A percentile compares a stretch with the other conserved stretches of the same genome.
phyloP scores from a whole-genome alignment of 805 yeast genomes.

The Metschnikowia lunata region DNA sequence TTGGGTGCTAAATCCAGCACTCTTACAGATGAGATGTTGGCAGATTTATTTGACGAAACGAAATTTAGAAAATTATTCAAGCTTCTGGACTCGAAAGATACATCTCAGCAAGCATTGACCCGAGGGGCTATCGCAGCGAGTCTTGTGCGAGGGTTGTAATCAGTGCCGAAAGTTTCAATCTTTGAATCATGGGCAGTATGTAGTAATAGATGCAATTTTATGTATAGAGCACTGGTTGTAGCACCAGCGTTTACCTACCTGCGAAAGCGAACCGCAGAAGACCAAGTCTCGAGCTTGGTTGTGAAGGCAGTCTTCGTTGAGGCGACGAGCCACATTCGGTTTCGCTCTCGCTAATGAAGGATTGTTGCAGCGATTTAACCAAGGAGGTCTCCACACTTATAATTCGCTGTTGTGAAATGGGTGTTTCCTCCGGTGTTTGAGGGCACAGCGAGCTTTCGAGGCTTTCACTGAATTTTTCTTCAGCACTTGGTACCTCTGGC shows the following conservation, averaged over 20 bases:
- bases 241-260: slow-evolving; percentile 3
- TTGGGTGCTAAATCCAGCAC: slow-evolving; percentile 11
- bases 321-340: neutral
- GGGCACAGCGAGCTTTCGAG: slow-evolving; percentile 8
- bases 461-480: neutral
- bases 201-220: too few species aligned
- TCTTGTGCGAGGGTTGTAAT: slow-evolving; percentile 15
- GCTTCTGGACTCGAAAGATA: slow-evolving; percentile 22
- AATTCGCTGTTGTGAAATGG: too few species aligned
- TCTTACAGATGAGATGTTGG: slow-evolving; percentile 25
- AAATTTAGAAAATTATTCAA: slow-evolving; percentile 37
- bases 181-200: too few species aligned
- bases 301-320: too few species aligned
- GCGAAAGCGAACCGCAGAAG: slow-evolving; percentile 17
- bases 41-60: slow-evolving; percentile 19
- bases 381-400: too few species aligned
- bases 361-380: slow-evolving; percentile 14
- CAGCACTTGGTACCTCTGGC: too few species aligned
- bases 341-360: slow-evolving; percentile 15
- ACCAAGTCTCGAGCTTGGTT: slow-evolving; percentile 1
- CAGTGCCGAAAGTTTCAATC: too few species aligned
- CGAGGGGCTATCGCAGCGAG: slow-evolving; percentile 15
- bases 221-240: too few species aligned
- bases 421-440: slow-evolving; percentile 5
- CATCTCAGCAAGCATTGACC: slow-evolving; percentile 9